Base-by-base conservation (phyloP, 2,329 filamentous ascomycete species). In the Pseudopithomyces chartarum region DNA sequence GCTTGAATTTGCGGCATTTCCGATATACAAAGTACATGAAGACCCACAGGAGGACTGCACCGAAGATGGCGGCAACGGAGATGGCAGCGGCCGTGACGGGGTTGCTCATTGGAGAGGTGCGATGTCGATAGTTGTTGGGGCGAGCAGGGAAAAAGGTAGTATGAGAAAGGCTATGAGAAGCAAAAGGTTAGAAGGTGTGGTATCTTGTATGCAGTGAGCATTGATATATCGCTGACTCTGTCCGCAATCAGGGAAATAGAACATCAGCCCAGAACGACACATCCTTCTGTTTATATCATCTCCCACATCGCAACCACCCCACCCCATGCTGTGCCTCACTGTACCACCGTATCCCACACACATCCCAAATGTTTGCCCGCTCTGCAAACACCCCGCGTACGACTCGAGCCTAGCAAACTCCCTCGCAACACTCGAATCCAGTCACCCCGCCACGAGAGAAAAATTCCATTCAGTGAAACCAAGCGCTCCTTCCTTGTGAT, bases 1-100 rank as follows among this genome's bases (percentile, higher is more conserved):
- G 56, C 29, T 59, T 59, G 2, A 72, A 23, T 20, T 65, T 55
- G 2, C 56, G 20, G 22, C 65, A 68, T 36, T 55, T 34, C 3
- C 55, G 50, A 7, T 64, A 58, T 0, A 64, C 22, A 22, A 54
- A 63, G 56, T 64, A 69, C 1, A 70, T 33, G 1, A 43, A 52
- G 4, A 65, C 50, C 48, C 60, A 69, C 1, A 71, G 52, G 6
- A 70, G 29, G 2, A 52, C 51, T 0, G 62, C 42, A 13, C 69
- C 68, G 47, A 69, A 69, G 19, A 68, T 23, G 5, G 54, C 58
- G 8, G 67, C 62, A 26, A 66, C 59, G 2, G 62, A 46, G 0
- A 70, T 53, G 8, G 68, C 63, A 19, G 62, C 44, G 26, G 65
- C 62, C 7, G 67, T 53, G 6, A 56, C 62, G 0, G 60, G 57